Conservation (phyloP, 768 basidiomycete species). For the Tricholoma matsutake region DNA sequence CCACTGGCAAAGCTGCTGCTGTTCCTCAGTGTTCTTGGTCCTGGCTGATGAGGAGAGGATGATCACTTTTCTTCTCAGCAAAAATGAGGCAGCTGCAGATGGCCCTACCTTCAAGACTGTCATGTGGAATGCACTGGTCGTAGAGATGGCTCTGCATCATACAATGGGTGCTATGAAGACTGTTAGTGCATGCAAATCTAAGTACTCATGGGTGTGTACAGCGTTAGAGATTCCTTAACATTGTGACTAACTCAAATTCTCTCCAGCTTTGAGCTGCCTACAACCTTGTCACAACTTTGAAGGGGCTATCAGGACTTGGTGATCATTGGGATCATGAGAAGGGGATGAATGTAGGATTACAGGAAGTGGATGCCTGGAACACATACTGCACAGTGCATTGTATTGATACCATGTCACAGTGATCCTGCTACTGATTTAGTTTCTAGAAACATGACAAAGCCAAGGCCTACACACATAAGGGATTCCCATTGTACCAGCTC, state of each 20-base stretch:
- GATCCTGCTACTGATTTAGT: too few relatives aligned
- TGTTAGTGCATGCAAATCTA: background rate
- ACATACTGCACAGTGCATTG: too few relatives aligned
- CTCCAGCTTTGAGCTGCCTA: background rate
- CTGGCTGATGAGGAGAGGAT: background rate
- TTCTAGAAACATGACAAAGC: too few relatives aligned
- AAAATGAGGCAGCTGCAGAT: background rate
- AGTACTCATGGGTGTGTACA: background rate
- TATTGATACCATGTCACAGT: too few relatives aligned
- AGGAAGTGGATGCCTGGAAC: too few relatives aligned
- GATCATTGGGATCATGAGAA: background rate
- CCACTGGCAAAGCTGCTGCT: too few relatives aligned
- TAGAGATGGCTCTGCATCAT: background rate
- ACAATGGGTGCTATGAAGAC: background rate
- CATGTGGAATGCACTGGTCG: background rate
- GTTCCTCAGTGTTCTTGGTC: background rate
- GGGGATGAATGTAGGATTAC: too few relatives aligned
- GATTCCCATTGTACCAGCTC: too few relatives aligned
- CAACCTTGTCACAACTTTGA: background rate
- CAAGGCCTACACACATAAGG: too few relatives aligned
- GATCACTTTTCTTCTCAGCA: background rate
- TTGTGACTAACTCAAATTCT: background rate
- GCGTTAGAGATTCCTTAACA: background rate
- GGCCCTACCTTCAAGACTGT: background rate
- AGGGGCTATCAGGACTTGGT: background rate